phyloP scores from a whole-genome alignment of 768 basidiomycete genomes.

The Clitopilus passeckerianus region DNA sequence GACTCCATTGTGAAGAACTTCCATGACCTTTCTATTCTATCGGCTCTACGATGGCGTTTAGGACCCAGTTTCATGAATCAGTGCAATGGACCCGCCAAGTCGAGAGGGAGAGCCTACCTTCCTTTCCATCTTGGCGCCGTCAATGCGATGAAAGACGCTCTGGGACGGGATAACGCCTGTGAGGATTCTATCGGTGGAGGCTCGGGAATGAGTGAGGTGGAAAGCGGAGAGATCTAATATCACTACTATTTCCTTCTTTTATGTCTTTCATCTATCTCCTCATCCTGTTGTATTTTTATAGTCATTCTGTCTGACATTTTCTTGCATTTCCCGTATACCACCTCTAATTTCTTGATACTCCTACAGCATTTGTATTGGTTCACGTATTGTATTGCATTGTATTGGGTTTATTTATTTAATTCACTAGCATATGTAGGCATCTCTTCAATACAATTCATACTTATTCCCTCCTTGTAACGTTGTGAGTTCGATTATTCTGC shows the following conservation, averaged over 20 bases:
- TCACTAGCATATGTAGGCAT: too few species aligned
- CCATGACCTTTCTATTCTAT: slow-evolving; percentile 64
- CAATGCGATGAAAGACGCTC: slow-evolving; percentile 50
- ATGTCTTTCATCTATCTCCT: neutral
- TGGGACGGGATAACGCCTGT: slow-evolving; percentile 24
- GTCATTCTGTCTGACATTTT: neutral
- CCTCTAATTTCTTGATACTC: too few species aligned
- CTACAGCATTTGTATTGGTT: too few species aligned
- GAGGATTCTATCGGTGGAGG: neutral
- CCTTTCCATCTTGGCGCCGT: slow-evolving; percentile 76
- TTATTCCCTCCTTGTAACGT: too few species aligned
- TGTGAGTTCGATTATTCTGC: too few species aligned
- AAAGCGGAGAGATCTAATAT: neutral
- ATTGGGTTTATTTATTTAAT: too few species aligned
- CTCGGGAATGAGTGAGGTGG: neutral
- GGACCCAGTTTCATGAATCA: slow-evolving; percentile 17
- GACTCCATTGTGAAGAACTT: slow-evolving; percentile 64
- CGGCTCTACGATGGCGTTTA: slow-evolving; percentile 42
- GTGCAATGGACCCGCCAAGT: neutral
- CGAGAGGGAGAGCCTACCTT: slow-evolving; percentile 38
- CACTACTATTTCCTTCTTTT: neutral
- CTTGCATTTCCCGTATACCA: neutral
- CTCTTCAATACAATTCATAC: too few species aligned
- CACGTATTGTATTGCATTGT: too few species aligned
- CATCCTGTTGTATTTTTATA: neutral